Evolutionary conservation across 2,329 filamentous ascomycete genomes (phyloP), one percentile per base, ranked within the genome.

Genomic region (Aspergillus calidoustus): DNA sequence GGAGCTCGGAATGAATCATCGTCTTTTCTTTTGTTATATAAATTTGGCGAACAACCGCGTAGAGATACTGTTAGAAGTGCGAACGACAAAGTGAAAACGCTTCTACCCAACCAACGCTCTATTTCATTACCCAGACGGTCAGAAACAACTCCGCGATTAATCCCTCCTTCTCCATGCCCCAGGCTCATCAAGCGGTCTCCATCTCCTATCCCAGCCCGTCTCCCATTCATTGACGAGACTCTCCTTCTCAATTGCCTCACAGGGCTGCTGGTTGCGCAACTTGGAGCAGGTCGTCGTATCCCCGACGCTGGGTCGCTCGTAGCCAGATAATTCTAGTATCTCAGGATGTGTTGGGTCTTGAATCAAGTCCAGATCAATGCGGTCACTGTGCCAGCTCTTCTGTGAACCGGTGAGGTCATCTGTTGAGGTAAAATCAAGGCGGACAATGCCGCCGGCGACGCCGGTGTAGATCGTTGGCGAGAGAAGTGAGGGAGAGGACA

Each of bases 401-500:
- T 63, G 54, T 3, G 71, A 64, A 5, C 74, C 72, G 4, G 69
- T 67, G 22, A 80, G 59, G 55, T 82, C 80, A 61, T 81, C 79
- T 2, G 77, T 80, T 0, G 77, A 78, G 2, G 74, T 72, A 63
- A 82, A 79, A 60, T 82, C 79, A 3, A 82, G 71, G 8, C 77
- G 76, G 25, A 80, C 63, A 5, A 82, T 70, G 25, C 77, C 76
- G 43, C 79, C 75, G 34, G 77, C 75, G 15, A 82, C 69, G 2
- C 80, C 80, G 11, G 78, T 75, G 61, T 80, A 82, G n/a, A 82
- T 66, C 4, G 79, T 81, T 25, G 78, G 74, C 0, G 80, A 82
- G 34, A 76, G 74, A 8, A 77, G 72, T 3, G 79, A 82, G 3
- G 80, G 80, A 1, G 76, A 75, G 8, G 77, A 79, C 66, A 82